Evolutionary conservation across 148 eudicot genomes (phyloP), one percentile per base, ranked within the genome.

Genomic region (Fagopyrum homotropicum): DNA sequence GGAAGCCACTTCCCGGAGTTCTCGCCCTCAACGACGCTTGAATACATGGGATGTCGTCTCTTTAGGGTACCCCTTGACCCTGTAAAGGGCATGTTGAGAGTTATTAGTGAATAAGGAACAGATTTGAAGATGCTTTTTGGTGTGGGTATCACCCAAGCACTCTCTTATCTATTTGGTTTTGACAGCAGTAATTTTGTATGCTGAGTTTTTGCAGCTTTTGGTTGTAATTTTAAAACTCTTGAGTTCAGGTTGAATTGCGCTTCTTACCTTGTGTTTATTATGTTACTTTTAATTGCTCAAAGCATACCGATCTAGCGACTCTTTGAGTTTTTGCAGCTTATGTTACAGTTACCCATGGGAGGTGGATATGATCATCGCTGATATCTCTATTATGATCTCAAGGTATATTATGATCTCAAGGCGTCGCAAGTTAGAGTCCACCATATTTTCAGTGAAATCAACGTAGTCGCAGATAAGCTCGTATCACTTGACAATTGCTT

Each of bases 1-100:
- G 98, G 45, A 93, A 93, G 74, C 66, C 83, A 15, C 85, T 93
- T 6, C 95, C 98, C 16, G 98, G 98, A 52, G 98, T 93, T 26
- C 86, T 87, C 72, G 98, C 98, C 51, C 95, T 93, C 29, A 79
- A 93, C 50, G 95, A 91, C 70, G 97, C 89, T 75, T 66, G 16
- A 66, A 6, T 40, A 14, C 7, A 30, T 29, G 69, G 30, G 26
- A 63, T 3, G 12, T 35, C 47, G 46, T 66, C 71, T 15, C 71
- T 66, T 66, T 66, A 35, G 61, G 63, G 44, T 63, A 63, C 69
- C 69, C 45, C 3, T 30, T 63, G 69, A 63, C 44, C 69, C 69
- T 30, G 44, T 9, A 63, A 9, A 30, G 69, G 69, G 69, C 44
- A 63, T 63, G 69, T 30, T 43, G 70, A 59, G 64, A 22, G 64